Conservation (phyloP, 2,329 filamentous ascomycete genomes). For the Aspergillus pseudoviridinutans region DNA sequence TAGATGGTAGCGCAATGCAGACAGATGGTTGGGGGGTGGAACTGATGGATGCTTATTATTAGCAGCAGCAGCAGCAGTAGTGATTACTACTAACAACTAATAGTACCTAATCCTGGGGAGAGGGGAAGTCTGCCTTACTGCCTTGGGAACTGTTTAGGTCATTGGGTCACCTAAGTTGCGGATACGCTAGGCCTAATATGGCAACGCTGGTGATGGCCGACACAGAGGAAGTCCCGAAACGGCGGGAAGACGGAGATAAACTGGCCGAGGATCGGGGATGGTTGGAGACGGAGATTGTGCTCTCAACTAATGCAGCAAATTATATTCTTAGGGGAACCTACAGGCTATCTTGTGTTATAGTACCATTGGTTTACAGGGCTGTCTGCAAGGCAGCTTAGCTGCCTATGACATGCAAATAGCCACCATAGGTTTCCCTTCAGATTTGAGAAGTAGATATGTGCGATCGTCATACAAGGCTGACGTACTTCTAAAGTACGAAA, state of each 20-base stretch:
- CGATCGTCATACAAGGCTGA: background rate
- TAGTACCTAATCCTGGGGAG: background rate
- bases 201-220: background rate
- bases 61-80: slow-evolving; percentile 5
- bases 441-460: no score
- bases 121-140: background rate
- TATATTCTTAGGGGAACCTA: no score
- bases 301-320: no score
- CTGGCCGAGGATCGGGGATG: background rate
- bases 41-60: slow-evolving; percentile 14
- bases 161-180: background rate
- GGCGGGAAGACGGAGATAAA: background rate
- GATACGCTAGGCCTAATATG: background rate
- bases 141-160: background rate
- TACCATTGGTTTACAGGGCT: background rate
- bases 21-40: slow-evolving; percentile 5
- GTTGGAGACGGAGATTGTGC: no score
- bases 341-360: background rate
- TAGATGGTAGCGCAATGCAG: background rate
- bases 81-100: background rate
- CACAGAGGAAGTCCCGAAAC: background rate
- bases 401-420: background rate
- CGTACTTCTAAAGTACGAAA: background rate
- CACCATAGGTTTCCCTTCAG: background rate
- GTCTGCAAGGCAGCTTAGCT: no score